These are phyloP conservation scores for Rhodamnia rubescens DNA, from an alignment of 345 rosid genomes.

Conservation along the genomic window DNA sequence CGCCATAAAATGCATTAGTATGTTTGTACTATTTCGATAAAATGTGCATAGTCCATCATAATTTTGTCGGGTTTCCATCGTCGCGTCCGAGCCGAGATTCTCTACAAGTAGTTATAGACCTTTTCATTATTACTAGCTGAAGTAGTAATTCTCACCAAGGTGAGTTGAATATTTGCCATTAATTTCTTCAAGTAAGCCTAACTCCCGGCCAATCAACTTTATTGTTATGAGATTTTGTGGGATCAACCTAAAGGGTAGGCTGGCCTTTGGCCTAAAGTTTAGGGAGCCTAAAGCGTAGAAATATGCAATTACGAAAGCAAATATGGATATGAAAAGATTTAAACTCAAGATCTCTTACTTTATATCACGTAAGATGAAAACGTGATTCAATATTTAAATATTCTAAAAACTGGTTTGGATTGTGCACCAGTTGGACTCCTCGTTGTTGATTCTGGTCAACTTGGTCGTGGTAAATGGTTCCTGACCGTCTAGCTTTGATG, in stretches of 20 bases:
- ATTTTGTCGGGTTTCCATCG: background rate
- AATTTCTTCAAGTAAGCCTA: background rate
- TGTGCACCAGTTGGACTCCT: background rate
- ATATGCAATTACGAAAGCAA: background rate
- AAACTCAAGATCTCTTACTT: rapidly evolving
- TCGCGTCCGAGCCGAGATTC: background rate
- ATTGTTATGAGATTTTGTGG: background rate
- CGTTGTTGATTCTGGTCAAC: background rate
- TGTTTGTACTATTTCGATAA: background rate
- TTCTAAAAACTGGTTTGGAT: background rate
- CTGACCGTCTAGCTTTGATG: background rate
- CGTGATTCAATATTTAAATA: background rate
- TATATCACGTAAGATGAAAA: background rate
- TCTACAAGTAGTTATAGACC: background rate
- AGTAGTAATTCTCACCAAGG: background rate
- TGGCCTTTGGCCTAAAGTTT: too few relatives aligned
- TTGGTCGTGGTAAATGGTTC: background rate
- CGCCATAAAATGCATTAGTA: background rate
- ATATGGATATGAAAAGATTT: background rate
- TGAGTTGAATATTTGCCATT: background rate
- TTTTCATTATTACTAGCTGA: background rate
- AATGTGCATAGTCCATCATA: background rate
- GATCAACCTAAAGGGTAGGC: too few relatives aligned
- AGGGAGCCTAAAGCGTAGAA: too few relatives aligned
- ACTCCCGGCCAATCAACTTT: background rate